Evolutionary conservation across 139 green algal genomes (phyloP).

Genomic region (Coelastrella sp.): DNA sequence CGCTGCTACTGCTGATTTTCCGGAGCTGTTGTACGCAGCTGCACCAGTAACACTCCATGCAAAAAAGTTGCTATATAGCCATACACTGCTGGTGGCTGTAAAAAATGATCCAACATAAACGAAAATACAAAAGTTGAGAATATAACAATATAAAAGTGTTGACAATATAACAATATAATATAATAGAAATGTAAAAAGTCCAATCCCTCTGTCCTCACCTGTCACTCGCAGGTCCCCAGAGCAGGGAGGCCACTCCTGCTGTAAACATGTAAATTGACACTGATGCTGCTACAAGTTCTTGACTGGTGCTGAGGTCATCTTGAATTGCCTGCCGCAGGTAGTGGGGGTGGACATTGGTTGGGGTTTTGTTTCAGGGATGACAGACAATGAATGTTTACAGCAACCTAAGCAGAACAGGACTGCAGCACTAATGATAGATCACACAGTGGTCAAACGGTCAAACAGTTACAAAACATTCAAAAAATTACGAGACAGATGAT

Average conservation of each 20-base stretch:
- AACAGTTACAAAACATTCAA: too few species aligned
- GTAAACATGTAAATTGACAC: constrained; percentile 24
- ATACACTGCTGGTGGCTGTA: neutral
- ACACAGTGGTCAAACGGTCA: too few species aligned
- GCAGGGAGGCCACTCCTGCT: constrained; percentile 12
- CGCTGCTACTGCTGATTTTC: too few species aligned
- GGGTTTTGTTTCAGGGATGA: neutral
- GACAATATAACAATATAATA: neutral
- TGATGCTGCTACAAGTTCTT: neutral
- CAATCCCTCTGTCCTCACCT: neutral
- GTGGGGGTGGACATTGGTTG: neutral
- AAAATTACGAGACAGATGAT: too few species aligned
- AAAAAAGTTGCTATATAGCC: neutral
- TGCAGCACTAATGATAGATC: neutral
- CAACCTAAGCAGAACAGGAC: neutral
- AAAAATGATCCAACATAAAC: neutral
- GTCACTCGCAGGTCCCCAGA: constrained; percentile 40
- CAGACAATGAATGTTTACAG: neutral
- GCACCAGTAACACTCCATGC: neutral
- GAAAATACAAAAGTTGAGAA: neutral
- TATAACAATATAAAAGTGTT: neutral
- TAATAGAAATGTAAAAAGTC: neutral
- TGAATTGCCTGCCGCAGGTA: neutral
- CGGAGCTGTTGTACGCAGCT: neutral
- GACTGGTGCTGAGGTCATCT: neutral